Percentiles rank a stretch among this genome's conserved stretches.
These are phyloP conservation scores for Quercus cerris DNA, from an alignment of 306 rosid genomes.

Conservation along the genomic window DNA sequence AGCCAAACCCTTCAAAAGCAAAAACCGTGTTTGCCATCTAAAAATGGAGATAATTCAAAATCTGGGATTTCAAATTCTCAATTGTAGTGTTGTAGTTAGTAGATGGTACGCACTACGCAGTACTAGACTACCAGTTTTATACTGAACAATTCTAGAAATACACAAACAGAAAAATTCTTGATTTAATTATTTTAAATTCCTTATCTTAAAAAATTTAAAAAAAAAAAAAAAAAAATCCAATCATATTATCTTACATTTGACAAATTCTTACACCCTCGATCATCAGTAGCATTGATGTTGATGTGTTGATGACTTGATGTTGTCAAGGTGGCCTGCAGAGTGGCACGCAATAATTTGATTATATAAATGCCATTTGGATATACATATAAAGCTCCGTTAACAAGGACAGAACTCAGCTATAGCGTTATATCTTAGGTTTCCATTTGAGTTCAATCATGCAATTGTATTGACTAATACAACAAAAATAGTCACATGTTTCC, in stretches of 20 bases:
- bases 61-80: background rate
- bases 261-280: constrained; percentile 8
- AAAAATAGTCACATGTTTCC: too few relatives aligned
- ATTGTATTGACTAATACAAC: too few relatives aligned
- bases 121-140: background rate
- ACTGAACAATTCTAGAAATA: too few relatives aligned
- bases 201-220: background rate
- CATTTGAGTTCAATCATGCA: too few relatives aligned
- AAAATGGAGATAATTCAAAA: constrained; percentile 3
- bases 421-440: too few relatives aligned
- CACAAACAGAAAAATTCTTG: background rate
- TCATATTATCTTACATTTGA: constrained; percentile 2
- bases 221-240: background rate
- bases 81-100: background rate
- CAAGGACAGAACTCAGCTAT: too few relatives aligned
- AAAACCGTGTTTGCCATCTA: constrained; percentile 28
- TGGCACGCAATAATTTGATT: background rate
- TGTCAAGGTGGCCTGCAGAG: constrained; percentile 30
- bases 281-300: constrained; percentile 17
- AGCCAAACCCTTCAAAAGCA: constrained; percentile 25
- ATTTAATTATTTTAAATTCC: background rate
- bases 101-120: background rate
- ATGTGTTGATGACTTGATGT: constrained; percentile 28
- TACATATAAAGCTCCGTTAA: background rate
- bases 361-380: constrained; percentile 8